Evolutionary conservation across 2,329 filamentous ascomycete genomes (phyloP), one percentile per base, ranked within the genome.

Genomic region (Clathrospora elynae): DNA sequence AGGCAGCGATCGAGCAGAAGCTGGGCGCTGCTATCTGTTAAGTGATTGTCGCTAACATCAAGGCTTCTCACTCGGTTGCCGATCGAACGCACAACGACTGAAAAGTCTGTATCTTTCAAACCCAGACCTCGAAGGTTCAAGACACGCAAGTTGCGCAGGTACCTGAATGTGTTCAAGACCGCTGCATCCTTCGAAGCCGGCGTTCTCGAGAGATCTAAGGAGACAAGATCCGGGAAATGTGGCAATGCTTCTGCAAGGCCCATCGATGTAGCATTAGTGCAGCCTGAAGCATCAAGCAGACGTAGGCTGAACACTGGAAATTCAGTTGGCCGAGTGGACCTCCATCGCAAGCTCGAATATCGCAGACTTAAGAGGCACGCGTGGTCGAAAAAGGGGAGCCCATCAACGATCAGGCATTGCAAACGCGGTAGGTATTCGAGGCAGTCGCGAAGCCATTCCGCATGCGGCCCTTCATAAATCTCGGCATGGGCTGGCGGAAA

Each of bases 321-420:
- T 23, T 61, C 53, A 43, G 39, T 47, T 2, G 49, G 51, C 11
- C 47, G 60, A 12, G 45, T 53, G 9, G 54, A 46, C 12, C 43
- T 57, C 43, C 59, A 57, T 49, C 55, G 59, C 9, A 47, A 30
- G 48, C 62, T 70, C 25, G 61, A 49, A 38, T 67, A 59, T 37
- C 70, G 74, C 40, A 84, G 57, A 2, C 75, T 77, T 42, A 75
- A 67, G 39, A 84, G 73, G 12, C 79, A 73, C 46, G 76, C 75
- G 59, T 85, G 80, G 42, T 85, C 82, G 55, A 85, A 84, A 59
- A 83, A 84, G 0, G 81, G 79, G 33, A 84, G 64, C 19, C 74
- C 75, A 11, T 79, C 76, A 8, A 84, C 80, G 44, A 84, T 75
- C 34, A 85, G 66, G 1, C 78, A 81, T 53, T 84, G 82, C 11